Conservation (phyloP, 2,329 filamentous ascomycete genomes). For the Cordyceps farinosa region DNA sequence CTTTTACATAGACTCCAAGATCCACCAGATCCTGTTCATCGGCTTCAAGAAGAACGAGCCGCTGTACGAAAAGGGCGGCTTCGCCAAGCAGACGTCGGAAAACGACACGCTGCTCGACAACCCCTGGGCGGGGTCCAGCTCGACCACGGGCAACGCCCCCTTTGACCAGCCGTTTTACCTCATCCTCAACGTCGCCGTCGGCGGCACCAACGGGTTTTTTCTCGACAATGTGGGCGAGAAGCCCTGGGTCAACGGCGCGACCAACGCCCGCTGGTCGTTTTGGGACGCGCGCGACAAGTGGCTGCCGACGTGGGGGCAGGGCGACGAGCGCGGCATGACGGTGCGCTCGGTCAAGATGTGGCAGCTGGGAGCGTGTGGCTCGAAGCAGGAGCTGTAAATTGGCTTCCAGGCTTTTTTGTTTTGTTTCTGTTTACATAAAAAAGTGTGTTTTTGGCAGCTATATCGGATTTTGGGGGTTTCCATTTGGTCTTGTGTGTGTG, state of each 20-base stretch:
- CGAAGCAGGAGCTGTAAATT: slow-evolving; percentile 8
- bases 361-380: slow-evolving; percentile 32
- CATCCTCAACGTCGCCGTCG: slow-evolving; percentile 50
- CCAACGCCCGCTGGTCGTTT: slow-evolving; percentile 39
- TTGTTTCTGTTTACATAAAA: neutral
- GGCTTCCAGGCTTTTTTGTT: neutral
- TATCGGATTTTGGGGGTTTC: too few relatives aligned
- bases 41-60: slow-evolving; percentile 32
- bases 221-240: slow-evolving; percentile 41
- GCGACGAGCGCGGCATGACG: slow-evolving; percentile 42
- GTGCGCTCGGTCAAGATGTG: slow-evolving; percentile 47
- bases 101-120: slow-evolving; percentile 41
- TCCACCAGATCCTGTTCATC: slow-evolving; percentile 38
- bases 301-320: slow-evolving; percentile 46
- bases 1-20: slow-evolving; percentile 47
- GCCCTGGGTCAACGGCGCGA: slow-evolving; percentile 43
- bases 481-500: neutral
- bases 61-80: slow-evolving; percentile 42
- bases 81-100: slow-evolving; percentile 34
- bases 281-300: slow-evolving; percentile 39
- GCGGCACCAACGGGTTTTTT: slow-evolving; percentile 47
- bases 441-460: too few relatives aligned
- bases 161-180: slow-evolving; percentile 52
- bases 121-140: slow-evolving; percentile 40
- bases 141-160: slow-evolving; percentile 41